Evolutionary conservation across 1,284 basidiomycete species (phyloP).

Genomic region (Ceratorhiza oryzae-sativae): DNA sequence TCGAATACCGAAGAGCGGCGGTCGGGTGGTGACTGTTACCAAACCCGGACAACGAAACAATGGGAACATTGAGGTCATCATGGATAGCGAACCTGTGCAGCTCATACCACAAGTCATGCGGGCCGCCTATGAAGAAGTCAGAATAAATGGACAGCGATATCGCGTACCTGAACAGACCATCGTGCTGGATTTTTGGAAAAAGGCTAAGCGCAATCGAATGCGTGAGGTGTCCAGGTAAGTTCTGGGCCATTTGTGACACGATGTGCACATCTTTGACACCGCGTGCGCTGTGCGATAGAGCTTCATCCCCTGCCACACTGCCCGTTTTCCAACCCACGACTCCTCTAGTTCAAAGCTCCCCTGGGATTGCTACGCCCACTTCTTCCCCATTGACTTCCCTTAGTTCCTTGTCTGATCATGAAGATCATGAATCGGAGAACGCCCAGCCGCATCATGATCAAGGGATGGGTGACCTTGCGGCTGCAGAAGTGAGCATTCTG

Average conservation of each 20-base stretch:
- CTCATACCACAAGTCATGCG: conserved; percentile 59
- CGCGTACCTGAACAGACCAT: conserved; percentile 94
- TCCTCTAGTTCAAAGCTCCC: conserved; percentile 54
- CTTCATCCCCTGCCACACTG: conserved; percentile 45
- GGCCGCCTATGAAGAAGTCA: conserved; percentile 51
- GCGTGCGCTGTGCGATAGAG: conserved; percentile 41
- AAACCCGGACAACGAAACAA: conserved; percentile 81
- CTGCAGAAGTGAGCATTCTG: conserved; percentile 16
- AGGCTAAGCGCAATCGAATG: conserved; percentile 59
- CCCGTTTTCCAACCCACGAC: not conserved
- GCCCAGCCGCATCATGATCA: conserved; percentile 7
- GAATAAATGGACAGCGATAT: conserved; percentile 72
- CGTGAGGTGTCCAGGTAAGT: conserved; percentile 55
- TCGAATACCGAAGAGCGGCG: conserved; percentile 47
- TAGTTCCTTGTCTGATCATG: conserved; percentile 61
- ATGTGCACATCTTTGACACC: not conserved
- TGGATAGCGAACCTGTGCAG: conserved; percentile 67
- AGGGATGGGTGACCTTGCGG: conserved; percentile 24
- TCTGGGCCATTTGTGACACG: not conserved
- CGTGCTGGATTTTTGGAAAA: conserved; percentile 94
- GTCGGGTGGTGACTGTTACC: conserved; percentile 63
- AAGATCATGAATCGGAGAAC: conserved; percentile 19
- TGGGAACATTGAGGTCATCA: conserved; percentile 88
- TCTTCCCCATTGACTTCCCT: conserved; percentile 78
- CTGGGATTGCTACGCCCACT: conserved; percentile 8